Evolutionary conservation across 2,329 filamentous ascomycete species (phyloP), one percentile per base, ranked within the genome.

Genomic region (Herpotrichia juniperi): DNA sequence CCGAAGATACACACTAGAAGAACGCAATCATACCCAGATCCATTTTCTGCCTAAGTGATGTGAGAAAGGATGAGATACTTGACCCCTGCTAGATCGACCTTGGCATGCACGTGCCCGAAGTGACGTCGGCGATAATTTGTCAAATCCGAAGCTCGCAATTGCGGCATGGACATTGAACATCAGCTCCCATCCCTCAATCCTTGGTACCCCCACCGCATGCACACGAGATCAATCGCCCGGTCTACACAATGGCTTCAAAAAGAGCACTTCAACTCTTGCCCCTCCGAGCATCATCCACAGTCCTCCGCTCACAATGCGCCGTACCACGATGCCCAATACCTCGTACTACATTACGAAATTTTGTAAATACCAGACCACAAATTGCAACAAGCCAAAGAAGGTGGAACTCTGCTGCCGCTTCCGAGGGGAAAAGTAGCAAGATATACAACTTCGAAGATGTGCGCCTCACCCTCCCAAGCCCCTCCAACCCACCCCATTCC

Each of bases 401-500:
- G 66, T 70, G 68, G 64, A 68, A 74, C 52, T 73, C 72, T 9
- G 53, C 60, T 2, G 54, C 16, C 10, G 17, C 70, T 1, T 21
- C 53, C 6, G 28, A 42, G 9, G 30, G 54, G 8, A 55, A 60
- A 14, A 53, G 54, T 25, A 61, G 59, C 9, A 71, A 68, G 51
- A 56, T 67, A 14, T 75, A 74, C 50, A 62, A 71, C 32, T 76
- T 72, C 56, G 61, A 63, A 32, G 60, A 60, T 37, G 64, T 66
- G 42, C 31, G 51, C 37, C n/a, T 45, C 42, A 6, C 14, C 14
- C 19, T 14, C 22, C 9, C 34, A 19, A 9, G 5, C 14, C 14
- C 19, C 9, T 37, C 9, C 34, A 19, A 9, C 34, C 34, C 34
- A 4, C 16, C 34, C 17, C 10, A n/a, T 7, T 37, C 16, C 16